A percentile compares a stretch with the other conserved stretches of the same genome.
Evolutionary conservation across 1,284 basidiomycete species (phyloP).

Genomic region (Cryptococcus sp.): DNA sequence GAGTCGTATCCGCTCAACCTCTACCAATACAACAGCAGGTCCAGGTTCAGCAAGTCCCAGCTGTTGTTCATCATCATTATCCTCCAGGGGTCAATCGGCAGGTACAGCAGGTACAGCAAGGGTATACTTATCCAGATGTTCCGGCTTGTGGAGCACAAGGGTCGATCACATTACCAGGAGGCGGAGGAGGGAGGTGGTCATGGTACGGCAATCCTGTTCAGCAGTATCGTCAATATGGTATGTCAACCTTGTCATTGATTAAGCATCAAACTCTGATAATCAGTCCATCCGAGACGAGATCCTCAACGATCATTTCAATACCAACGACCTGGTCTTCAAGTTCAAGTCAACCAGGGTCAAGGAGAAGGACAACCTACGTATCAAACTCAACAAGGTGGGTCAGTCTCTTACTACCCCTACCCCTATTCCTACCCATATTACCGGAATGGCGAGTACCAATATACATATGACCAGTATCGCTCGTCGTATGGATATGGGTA

Average conservation of each 20-base stretch:
- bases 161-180: constrained; percentile 17
- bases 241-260: not conserved
- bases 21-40: constrained; percentile 14
- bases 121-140: constrained; percentile 1
- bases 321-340: constrained; percentile 26
- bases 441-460: not conserved
- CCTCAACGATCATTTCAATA: constrained; percentile 23
- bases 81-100: not conserved
- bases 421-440: not conserved
- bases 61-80: not conserved
- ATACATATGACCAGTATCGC: constrained; percentile 7
- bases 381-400: not conserved
- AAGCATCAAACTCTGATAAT: not conserved
- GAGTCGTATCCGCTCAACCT: not conserved
- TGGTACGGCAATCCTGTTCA: constrained; percentile 31
- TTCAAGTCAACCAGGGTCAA: constrained; percentile 20
- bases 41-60: not conserved
- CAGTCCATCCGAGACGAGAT: not conserved
- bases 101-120: constrained; percentile 21
- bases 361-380: constrained; percentile 1
- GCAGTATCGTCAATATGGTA: not conserved
- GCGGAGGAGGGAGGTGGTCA: constrained; percentile 23
- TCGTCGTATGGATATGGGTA: not conserved
- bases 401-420: not conserved
- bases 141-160: constrained; percentile 12